Conservation (phyloP, 2,329 filamentous ascomycete genomes). For the Colletotrichum trifolii region DNA sequence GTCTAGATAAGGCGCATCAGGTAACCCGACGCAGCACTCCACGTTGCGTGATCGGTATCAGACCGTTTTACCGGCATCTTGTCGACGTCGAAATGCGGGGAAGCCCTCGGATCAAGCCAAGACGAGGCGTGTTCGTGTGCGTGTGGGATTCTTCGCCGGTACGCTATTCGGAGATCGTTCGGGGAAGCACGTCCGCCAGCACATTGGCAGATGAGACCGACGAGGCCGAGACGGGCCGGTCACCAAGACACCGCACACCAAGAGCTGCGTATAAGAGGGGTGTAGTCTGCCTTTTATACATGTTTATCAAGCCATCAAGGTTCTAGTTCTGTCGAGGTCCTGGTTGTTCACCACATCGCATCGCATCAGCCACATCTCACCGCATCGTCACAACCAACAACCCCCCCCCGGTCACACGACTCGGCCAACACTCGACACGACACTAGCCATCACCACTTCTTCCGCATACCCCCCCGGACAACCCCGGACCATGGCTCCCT, state of each 20-base stretch:
- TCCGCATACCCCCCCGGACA: background rate
- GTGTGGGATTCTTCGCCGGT: conserved; percentile 13
- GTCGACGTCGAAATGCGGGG: conserved; percentile 28
- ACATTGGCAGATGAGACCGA: conserved; percentile 10
- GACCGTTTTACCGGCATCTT: conserved; percentile 1
- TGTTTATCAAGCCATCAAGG: conserved; percentile 15
- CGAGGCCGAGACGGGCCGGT: background rate
- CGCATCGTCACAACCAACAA: background rate
- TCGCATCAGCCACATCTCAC: too few species aligned
- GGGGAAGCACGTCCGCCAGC: conserved; percentile 24
- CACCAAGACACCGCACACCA: background rate
- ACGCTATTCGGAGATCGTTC: conserved; percentile 28
- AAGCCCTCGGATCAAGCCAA: conserved; percentile 27
- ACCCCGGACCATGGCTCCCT: conserved; percentile 47
- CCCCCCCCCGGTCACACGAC: conserved; percentile 3
- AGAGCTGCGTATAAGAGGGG: background rate
- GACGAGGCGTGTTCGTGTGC: background rate
- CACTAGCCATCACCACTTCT: too few species aligned
- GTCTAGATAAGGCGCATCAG: conserved; percentile 19
- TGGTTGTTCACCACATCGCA: background rate
- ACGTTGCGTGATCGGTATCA: conserved; percentile 16
- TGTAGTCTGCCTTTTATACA: conserved; percentile 9
- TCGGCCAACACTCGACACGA: background rate
- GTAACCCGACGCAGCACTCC: conserved; percentile 20
- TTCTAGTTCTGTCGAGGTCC: conserved; percentile 24